phyloP scores from a whole-genome alignment of 2,329 filamentous ascomycete species.

The Penicillium hesseltinei region DNA sequence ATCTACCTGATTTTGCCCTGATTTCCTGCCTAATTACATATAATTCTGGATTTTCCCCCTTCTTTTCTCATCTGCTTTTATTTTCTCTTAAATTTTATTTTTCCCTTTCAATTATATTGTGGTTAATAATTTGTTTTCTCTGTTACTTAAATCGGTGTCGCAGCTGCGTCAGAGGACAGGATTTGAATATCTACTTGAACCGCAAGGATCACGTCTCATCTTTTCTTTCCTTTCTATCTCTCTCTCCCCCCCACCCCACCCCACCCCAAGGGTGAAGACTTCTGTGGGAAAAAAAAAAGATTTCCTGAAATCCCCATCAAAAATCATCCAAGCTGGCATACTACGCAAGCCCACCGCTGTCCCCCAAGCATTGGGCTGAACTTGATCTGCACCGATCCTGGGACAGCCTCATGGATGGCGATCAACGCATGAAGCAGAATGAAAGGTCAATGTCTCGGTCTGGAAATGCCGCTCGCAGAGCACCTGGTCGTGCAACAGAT shows the following conservation, averaged over 20 bases:
- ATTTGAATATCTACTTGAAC: slow-evolving; percentile 12
- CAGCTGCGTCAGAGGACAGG: slow-evolving; percentile 9
- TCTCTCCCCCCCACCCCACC: not conserved
- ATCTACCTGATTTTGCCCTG: not conserved
- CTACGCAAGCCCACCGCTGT: slow-evolving; percentile 61
- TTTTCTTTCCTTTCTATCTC: not conserved
- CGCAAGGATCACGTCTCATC: slow-evolving; percentile 5
- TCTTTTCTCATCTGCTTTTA: not conserved
- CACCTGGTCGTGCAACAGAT: slow-evolving; percentile 50
- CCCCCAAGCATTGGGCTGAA: slow-evolving; percentile 61
- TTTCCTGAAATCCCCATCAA: not conserved
- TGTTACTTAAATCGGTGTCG: slow-evolving; percentile 8
- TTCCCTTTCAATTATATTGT: slow-evolving; percentile 1
- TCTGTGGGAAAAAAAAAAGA: not conserved
- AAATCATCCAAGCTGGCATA: slow-evolving; percentile 60
- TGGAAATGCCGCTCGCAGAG: slow-evolving; percentile 50
- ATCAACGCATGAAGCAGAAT: slow-evolving; percentile 70
- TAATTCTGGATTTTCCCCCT: not conserved
- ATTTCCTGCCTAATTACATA: slow-evolving; percentile 6
- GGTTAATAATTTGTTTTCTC: not conserved
- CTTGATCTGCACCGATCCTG: slow-evolving; percentile 58
- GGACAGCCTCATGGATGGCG: slow-evolving; percentile 71
- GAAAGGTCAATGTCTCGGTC: slow-evolving; percentile 59
- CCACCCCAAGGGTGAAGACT: not conserved
- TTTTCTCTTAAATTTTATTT: not conserved